These are phyloP conservation scores for Piloderma croceum DNA, from an alignment of 768 basidiomycete species.

Conservation along the genomic window DNA sequence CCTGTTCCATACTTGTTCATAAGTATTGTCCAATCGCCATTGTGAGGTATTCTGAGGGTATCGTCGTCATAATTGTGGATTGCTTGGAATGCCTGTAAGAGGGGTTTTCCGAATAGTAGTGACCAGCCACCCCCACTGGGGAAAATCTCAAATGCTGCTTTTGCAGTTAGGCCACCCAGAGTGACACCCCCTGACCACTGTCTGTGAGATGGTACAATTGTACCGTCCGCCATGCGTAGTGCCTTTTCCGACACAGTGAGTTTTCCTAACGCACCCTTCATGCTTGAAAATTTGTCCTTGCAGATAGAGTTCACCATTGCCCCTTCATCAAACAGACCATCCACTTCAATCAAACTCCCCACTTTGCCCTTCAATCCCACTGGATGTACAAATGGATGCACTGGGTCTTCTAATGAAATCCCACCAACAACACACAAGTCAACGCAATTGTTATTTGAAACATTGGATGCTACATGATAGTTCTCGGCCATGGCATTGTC, in stretches of 20 bases:
- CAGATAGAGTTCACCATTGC: slow-evolving; percentile 10
- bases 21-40: too few species aligned
- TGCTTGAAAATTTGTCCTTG: slow-evolving; percentile 1
- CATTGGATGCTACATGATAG: too few species aligned
- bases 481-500: too few species aligned
- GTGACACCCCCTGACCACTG: slow-evolving; percentile 9
- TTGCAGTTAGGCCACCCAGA: slow-evolving; percentile 3
- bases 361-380: too few species aligned
- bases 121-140: slow-evolving; percentile 13
- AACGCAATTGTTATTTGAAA: too few species aligned
- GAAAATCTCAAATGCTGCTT: slow-evolving; percentile 13
- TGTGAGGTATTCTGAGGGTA: too few species aligned
- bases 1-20: too few species aligned
- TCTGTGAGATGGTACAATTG: slow-evolving; percentile 7
- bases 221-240: slow-evolving; percentile 15
- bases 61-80: slow-evolving; percentile 11
- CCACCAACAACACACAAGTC: too few species aligned
- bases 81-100: slow-evolving; percentile 9
- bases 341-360: background rate
- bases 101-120: slow-evolving; percentile 13
- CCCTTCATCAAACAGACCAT: slow-evolving; percentile 11
- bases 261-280: background rate
- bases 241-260: background rate
- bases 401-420: too few species aligned
- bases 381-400: too few species aligned